Conservation (phyloP, 208 protist genomes). For the Herpetomonas samuelpessoai region DNA sequence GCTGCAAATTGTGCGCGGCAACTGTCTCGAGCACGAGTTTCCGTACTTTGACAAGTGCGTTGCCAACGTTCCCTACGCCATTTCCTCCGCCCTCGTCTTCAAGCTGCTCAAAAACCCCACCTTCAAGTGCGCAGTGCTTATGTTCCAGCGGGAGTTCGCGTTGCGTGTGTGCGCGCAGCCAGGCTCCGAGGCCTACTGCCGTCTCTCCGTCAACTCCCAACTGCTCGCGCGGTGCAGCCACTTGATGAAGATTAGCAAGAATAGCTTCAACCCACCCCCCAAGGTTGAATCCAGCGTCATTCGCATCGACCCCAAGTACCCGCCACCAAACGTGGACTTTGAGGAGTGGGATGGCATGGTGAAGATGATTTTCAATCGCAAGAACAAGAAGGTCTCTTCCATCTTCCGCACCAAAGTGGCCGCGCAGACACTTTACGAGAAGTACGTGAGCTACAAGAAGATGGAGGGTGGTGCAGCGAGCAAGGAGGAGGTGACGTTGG, state of each 20-base stretch:
- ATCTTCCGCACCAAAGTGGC: conserved; percentile 95
- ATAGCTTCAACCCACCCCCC: conserved; percentile 99
- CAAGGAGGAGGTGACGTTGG: conserved; percentile 21
- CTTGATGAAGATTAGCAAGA: conserved; percentile 98
- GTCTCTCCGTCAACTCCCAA: conserved; percentile 99
- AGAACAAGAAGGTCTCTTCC: conserved; percentile 98
- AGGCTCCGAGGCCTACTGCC: conserved; percentile 97
- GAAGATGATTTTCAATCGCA: conserved; percentile 97
- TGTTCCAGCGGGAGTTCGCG: conserved; percentile 99
- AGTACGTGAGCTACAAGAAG: conserved; percentile 82
- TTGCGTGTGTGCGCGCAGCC: conserved; percentile 98
- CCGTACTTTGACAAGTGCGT: conserved; percentile 99
- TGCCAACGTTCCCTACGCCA: conserved; percentile 99
- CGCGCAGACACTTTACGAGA: conserved; percentile 65
- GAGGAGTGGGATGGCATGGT: conserved; percentile 99
- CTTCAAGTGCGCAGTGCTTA: conserved; percentile 97
- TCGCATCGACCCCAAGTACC: conserved; percentile 97
- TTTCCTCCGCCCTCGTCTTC: conserved; percentile 99
- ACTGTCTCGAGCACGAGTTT: conserved; percentile 98
- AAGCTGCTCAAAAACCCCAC: conserved; percentile 97
- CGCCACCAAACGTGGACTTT: conserved; percentile 97
- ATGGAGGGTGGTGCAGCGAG: conserved; percentile 54
- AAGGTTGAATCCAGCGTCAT: conserved; percentile 99
- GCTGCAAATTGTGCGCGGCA: conserved; percentile 98
- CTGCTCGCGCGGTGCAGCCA: conserved; percentile 97